A percentile compares a stretch with the other conserved stretches of the same genome.
Evolutionary conservation across 2,329 filamentous ascomycete species (phyloP).

Genomic region (Monosporascus sp.): DNA sequence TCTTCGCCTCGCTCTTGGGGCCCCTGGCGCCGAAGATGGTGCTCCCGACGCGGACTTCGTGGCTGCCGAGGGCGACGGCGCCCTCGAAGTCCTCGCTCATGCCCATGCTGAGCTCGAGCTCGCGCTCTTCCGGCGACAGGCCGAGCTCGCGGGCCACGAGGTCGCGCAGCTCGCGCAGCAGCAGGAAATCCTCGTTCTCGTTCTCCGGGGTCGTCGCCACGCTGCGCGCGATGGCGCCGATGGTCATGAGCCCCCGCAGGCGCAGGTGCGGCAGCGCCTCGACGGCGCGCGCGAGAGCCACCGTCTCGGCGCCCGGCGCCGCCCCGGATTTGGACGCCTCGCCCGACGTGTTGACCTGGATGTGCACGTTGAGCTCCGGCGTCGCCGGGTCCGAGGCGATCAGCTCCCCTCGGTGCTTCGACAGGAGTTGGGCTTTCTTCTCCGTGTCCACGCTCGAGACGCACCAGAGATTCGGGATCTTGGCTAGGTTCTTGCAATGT

Average conservation of each 20-base stretch:
- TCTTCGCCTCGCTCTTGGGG: slow-evolving; percentile 70
- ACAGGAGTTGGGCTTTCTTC: slow-evolving; percentile 81
- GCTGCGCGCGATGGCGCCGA: slow-evolving; percentile 86
- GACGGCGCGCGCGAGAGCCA: slow-evolving; percentile 65
- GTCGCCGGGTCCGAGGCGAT: slow-evolving; percentile 28
- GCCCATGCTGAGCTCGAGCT: slow-evolving; percentile 90
- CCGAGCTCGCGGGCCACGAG: slow-evolving; percentile 58
- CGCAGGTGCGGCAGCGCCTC: slow-evolving; percentile 60
- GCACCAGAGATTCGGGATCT: slow-evolving; percentile 83
- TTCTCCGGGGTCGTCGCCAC: slow-evolving; percentile 64
- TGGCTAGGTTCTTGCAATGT: slow-evolving; percentile 83
- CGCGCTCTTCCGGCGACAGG: slow-evolving; percentile 17
- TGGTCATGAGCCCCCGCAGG: slow-evolving; percentile 89
- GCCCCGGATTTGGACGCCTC: slow-evolving; percentile 83
- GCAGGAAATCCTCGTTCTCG: slow-evolving; percentile 88
- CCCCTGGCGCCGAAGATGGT: slow-evolving; percentile 88
- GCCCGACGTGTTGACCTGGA: slow-evolving; percentile 93
- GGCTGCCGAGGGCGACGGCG: slow-evolving; percentile 76
- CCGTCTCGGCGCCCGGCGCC: slow-evolving; percentile 55
- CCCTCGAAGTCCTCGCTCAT: slow-evolving; percentile 97
- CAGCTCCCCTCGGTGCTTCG: slow-evolving; percentile 66
- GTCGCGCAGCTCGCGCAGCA: slow-evolving; percentile 64
- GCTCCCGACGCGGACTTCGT: slow-evolving; percentile 86
- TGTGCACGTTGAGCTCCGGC: slow-evolving; percentile 63
- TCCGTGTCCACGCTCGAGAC: slow-evolving; percentile 83